Base-by-base conservation (phyloP, 2,329 filamentous ascomycete species). In the Pyrenochaeta sp. region DNA sequence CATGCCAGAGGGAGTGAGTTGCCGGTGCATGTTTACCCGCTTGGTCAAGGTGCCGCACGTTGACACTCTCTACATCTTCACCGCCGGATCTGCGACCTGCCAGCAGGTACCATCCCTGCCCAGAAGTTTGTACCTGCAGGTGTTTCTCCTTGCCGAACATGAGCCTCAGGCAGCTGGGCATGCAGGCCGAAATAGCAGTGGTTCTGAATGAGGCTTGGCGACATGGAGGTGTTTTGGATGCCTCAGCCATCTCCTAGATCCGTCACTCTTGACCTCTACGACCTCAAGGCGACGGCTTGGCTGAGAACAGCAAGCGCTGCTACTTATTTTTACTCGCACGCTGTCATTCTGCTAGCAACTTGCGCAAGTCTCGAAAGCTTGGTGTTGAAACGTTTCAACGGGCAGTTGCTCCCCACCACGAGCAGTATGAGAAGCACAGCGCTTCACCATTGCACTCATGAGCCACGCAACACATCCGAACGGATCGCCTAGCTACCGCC, bases 401-500 rank as follows among this genome's bases (percentile, higher is more conserved):
- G 35, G 35, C 38, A 10, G 21, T 35, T 30, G 19, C 36, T 35
- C 44, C 46, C 37, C 40, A 36, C 10, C 24, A 44, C 46, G 38
- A 51, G 30, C 42, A 20, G 41, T 27, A 37, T 54, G 51, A 51
- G 39, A 41, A 46, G 35, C 46, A 17, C 37, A 36, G 24, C 55
- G 54, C 54, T 51, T 55, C 54, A 60, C 44, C 23, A 51, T 42
- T 32, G 34, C 48, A 23, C 39, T 53, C 44, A 29, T 51, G 44
- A 61, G 47, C 53, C 58, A 61, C 54, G 51, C 44, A 42, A 48
- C 41, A 42, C 42, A 51, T 45, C 52, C 52, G 30, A 45, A 43
- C 66, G 65, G 66, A 58, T 61, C 55, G 43, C 27, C 46, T 41
- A 42, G 26, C 19, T 54, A 53, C 67, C 67, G 67, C 55, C 51